Evolutionary conservation across 352 stramenopile species (phyloP).

Genomic region (Pythium biforme): DNA sequence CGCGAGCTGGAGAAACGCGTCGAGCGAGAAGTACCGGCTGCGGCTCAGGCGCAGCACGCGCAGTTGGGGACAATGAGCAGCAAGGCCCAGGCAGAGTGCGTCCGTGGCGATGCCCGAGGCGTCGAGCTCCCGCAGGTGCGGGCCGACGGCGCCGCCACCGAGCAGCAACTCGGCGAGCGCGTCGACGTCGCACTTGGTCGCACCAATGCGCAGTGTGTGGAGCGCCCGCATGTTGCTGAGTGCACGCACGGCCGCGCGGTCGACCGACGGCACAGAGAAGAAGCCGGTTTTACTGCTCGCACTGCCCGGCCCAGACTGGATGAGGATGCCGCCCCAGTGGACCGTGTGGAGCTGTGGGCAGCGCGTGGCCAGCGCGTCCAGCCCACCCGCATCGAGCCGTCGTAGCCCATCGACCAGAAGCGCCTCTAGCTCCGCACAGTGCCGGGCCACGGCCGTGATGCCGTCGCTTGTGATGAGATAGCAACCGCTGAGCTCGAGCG

Average conservation of each 20-base stretch:
- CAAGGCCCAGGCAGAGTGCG: constrained; percentile 48
- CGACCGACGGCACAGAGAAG: constrained; percentile 64
- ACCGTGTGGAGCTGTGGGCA: constrained; percentile 43
- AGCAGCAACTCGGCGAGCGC: constrained; percentile 30
- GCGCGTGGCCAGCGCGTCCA: constrained; percentile 32
- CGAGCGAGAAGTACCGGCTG: constrained; percentile 68
- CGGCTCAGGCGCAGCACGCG: constrained; percentile 53
- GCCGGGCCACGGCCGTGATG: constrained; percentile 33
- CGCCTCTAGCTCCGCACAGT: constrained; percentile 41
- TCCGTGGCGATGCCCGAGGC: constrained; percentile 63
- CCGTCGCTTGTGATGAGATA: constrained; percentile 59
- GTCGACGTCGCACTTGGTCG: constrained; percentile 52
- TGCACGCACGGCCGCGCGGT: constrained; percentile 28
- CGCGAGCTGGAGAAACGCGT: constrained; percentile 51
- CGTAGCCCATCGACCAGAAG: constrained; percentile 62
- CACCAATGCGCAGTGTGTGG: constrained; percentile 51
- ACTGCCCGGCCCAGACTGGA: constrained; percentile 31
- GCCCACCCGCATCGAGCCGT: constrained; percentile 33
- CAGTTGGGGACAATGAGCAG: constrained; percentile 34
- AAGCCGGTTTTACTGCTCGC: constrained; percentile 27
- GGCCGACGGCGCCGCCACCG: constrained; percentile 20
- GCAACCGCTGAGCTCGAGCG: constrained; percentile 64
- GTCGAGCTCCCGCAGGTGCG: constrained; percentile 49
- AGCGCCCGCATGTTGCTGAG: constrained; percentile 32
- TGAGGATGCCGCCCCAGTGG: constrained; percentile 58